Evolutionary conservation across 345 rosid genomes (phyloP), one percentile per base, ranked within the genome.

Genomic region (Microthlaspi erraticum): DNA sequence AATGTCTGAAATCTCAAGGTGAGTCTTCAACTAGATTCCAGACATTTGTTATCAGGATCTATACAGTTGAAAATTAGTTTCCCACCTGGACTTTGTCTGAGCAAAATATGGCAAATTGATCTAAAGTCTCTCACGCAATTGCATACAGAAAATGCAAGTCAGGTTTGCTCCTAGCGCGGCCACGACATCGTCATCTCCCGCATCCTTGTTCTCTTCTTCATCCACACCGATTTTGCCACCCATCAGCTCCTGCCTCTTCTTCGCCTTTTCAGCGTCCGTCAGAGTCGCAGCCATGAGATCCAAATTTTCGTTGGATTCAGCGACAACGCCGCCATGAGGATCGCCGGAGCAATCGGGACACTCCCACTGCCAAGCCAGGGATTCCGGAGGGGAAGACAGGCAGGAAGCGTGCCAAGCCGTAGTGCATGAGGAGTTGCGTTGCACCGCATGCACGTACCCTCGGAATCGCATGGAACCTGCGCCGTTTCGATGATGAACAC

Each of bases 381-480:
- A 65, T 50, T 81, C 80, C 1, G 85, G 86, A 6, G 71, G 75
- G 8, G 70, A 36, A 11, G 80, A 59, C 4, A 91, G 82, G 49
- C 95, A 88, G 0, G 80, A 2, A 68, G 74, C 80, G 78, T 88
- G 97, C 92, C 97, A 91, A 0, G 90, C 88, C 29, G 92, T 80
- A 36, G 29, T 83, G 60, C 91, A 91, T 16, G 34, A n/a, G 89
- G 95, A 10, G 29, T 75, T 5, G 50, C 65, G 26, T 83, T 73
- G 77, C 95, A 88, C 18, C 70, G 74, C 91, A 87, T 91, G 81
- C 94, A 91, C 0, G 66, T 69, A 56, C 89, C 91, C 10, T 84
- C n/a, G n/a, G n/a, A n/a, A n/a, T n/a, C n/a, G n/a, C n/a, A n/a
- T n/a, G 97, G 94, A 2, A 90, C 80, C 73, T 88, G 85, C 49